Percentiles rank a stretch among this genome's conserved stretches.
These are phyloP conservation scores for Trichoderma afroharzianum DNA, from an alignment of 2,329 filamentous ascomycete species.

Conservation along the genomic window DNA sequence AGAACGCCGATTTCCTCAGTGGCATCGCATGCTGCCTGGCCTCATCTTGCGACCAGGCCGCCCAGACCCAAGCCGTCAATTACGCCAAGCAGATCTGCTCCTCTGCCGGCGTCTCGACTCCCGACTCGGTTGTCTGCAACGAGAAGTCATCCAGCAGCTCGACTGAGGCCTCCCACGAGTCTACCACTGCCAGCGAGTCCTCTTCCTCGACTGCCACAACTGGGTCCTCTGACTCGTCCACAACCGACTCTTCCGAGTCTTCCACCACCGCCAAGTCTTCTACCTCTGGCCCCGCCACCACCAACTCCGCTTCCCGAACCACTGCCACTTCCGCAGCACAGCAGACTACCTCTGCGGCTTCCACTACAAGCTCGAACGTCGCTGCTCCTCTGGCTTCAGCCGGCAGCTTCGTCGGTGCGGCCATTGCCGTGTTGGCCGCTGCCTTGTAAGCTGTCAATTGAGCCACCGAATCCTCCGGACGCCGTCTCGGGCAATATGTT, in stretches of 20 bases:
- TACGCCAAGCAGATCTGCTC: constrained; percentile 40
- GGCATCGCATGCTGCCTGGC: constrained; percentile 42
- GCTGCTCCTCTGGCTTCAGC: constrained; percentile 10
- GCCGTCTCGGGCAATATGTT: background rate
- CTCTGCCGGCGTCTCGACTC: constrained; percentile 33
- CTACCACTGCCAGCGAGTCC: constrained; percentile 1
- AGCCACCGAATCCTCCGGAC: background rate
- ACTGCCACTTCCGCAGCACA: background rate
- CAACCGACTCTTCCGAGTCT: constrained; percentile 5
- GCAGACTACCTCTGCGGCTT: background rate
- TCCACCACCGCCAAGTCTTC: background rate
- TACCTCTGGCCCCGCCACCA: background rate
- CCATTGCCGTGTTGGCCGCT: constrained; percentile 28
- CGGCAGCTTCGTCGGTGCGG: constrained; percentile 27
- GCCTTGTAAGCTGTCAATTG: constrained; percentile 24
- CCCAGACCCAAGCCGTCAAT: constrained; percentile 34
- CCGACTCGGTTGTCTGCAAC: constrained; percentile 37
- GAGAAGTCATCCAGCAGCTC: constrained; percentile 10
- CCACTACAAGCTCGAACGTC: constrained; percentile 6
- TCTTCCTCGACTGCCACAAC: constrained; percentile 12
- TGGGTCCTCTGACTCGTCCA: constrained; percentile 10
- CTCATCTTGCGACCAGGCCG: constrained; percentile 31
- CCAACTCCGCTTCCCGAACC: constrained; percentile 16
- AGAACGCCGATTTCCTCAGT: constrained; percentile 38
- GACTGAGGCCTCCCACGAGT: constrained; percentile 15